These are phyloP conservation scores for Pythium apleroticum DNA, from an alignment of 352 stramenopile genomes.

Conservation along the genomic window DNA sequence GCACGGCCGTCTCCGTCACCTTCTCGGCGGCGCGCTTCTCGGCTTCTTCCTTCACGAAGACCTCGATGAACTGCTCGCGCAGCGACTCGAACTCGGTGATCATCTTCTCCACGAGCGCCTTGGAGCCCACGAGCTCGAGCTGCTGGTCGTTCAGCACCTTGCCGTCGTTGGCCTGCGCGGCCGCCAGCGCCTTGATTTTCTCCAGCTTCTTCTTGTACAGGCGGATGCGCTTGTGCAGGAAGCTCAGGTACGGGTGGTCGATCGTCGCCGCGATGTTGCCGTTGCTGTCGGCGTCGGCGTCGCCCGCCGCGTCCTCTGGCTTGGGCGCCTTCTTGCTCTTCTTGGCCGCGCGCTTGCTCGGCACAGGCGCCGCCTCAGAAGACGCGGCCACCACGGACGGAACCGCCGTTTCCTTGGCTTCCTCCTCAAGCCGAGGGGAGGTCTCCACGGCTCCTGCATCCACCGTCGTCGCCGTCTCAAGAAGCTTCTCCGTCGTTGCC, in stretches of 20 bases:
- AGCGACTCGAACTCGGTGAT: slow-evolving; percentile 71
- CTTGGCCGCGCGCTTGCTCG: slow-evolving; percentile 34
- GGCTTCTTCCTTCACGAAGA: slow-evolving; percentile 52
- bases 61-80: slow-evolving; percentile 73
- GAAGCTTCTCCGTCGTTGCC: slow-evolving; percentile 11
- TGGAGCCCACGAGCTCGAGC: slow-evolving; percentile 63
- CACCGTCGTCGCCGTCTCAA: slow-evolving; percentile 10
- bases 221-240: slow-evolving; percentile 81
- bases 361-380: slow-evolving; percentile 8
- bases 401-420: slow-evolving; percentile 14
- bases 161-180: slow-evolving; percentile 38
- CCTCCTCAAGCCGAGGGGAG: neutral
- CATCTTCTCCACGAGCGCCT: slow-evolving; percentile 73
- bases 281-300: slow-evolving; percentile 33
- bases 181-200: slow-evolving; percentile 75
- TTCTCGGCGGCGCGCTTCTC: slow-evolving; percentile 39
- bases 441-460: slow-evolving; percentile 20
- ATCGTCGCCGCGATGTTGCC: slow-evolving; percentile 41
- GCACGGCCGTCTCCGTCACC: slow-evolving; percentile 24
- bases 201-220: slow-evolving; percentile 86
- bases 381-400: slow-evolving; percentile 5
- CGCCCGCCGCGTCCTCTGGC: slow-evolving; percentile 2
- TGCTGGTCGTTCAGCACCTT: slow-evolving; percentile 82
- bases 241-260: slow-evolving; percentile 79
- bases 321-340: slow-evolving; percentile 31